Percentiles rank a stretch among this genome's conserved stretches.
These are phyloP conservation scores for Trypanosoma rangeli DNA, from an alignment of 208 protist species.

Conservation along the genomic window DNA sequence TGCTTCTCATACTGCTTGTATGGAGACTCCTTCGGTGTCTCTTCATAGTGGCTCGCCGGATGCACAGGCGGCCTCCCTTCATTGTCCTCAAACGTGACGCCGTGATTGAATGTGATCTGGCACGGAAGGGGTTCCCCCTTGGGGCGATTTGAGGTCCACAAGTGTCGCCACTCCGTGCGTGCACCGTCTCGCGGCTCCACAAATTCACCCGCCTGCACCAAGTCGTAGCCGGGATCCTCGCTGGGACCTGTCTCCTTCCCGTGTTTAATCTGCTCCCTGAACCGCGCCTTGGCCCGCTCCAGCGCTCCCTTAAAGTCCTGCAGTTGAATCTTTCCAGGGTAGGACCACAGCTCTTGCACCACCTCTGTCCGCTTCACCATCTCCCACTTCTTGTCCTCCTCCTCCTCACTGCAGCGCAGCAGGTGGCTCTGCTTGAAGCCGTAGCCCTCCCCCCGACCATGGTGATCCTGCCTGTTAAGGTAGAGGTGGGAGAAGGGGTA, in stretches of 20 bases:
- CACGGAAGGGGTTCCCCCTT: constrained; percentile 62
- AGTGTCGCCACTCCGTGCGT: constrained; percentile 86
- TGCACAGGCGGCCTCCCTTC: constrained; percentile 79
- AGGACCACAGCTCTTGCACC: constrained; percentile 90
- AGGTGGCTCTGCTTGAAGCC: constrained; percentile 91
- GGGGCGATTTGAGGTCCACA: constrained; percentile 81
- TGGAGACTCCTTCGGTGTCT: constrained; percentile 76
- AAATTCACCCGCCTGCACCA: constrained; percentile 85
- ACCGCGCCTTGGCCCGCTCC: constrained; percentile 85
- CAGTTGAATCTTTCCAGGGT: constrained; percentile 86
- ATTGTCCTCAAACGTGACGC: constrained; percentile 86
- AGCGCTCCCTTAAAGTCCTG: constrained; percentile 83
- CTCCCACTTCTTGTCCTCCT: constrained; percentile 92
- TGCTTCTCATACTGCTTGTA: constrained; percentile 69
- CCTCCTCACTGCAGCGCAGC: constrained; percentile 80
- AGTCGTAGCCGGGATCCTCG: constrained; percentile 88
- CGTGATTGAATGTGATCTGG: constrained; percentile 90
- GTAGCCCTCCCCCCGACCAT: constrained; percentile 79
- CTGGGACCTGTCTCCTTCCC: constrained; percentile 86
- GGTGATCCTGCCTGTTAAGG: constrained; percentile 69
- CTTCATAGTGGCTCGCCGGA: constrained; percentile 81
- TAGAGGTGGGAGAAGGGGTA: constrained; percentile 90
- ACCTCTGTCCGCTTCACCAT: constrained; percentile 91
- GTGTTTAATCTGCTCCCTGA: constrained; percentile 75
- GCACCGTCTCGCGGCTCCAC: constrained; percentile 88